Base-by-base conservation (phyloP, 352 stramenopile genomes). In the Hyphochytrium catenoides region DNA sequence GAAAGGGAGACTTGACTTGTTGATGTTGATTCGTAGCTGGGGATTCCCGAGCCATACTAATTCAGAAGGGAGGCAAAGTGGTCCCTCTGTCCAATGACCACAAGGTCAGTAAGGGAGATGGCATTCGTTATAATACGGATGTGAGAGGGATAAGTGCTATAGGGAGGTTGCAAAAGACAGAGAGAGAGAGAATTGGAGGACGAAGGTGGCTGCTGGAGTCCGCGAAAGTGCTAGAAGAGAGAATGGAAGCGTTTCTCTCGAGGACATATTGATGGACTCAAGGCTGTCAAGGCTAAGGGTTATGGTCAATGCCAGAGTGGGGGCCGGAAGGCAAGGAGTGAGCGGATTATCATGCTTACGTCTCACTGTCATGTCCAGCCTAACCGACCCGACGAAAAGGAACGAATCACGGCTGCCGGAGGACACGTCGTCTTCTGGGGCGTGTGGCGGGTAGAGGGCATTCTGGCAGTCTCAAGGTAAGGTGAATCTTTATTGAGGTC, bases 371-470 rank as follows among this genome's bases (percentile, higher is more conserved):
- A 16, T 15, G 8, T 27, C n/a, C 26, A 50, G 50, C 79, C 79
- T 9, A 85, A 87, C 41, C 68, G 71, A 18, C 64, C 69, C 20
- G 74, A 91, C 30, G 79, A 93, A 54, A 59, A 63, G 29, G 67
- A 73, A 34, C 61, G 79, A 25, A 83, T 93, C 36, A 60, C 73
- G 27, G 62, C 78, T 31, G 49, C 86, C 12, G 78, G 79, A 19
- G 79, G 79, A 26, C 77, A 57, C 16, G 72, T 93, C 2, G 69
- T 87, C 8, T 74, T 87, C 36, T 87, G 70, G 66, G 79, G 79
- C 15, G 69, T 88, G 24, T 91, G 75, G 72, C 68, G 81, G 28
- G 79, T 94, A n/a, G 67, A 91, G 48, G 81, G 79, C 23, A 81
- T 91, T 33, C 56, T 94, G 28, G 79, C 79, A 14, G 76, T 94